A percentile compares a stretch with the other conserved stretches of the same genome.
These are phyloP conservation scores for Carex kokanica DNA, from an alignment of 176 grass and related monocot species.

Conservation along the genomic window DNA sequence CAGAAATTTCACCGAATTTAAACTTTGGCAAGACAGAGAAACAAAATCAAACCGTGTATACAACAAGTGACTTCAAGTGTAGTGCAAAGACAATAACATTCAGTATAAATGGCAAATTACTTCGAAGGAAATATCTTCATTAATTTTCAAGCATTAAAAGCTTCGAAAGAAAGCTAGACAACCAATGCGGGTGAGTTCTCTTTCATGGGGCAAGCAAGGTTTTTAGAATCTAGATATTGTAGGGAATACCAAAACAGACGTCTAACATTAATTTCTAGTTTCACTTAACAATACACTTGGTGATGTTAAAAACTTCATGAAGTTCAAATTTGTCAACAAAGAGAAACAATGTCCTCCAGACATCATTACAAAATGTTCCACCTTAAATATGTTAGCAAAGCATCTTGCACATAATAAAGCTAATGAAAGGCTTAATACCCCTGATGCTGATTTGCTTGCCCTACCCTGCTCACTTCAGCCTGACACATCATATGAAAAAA, in stretches of 20 bases:
- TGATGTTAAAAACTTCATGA: neutral
- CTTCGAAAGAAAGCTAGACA: neutral
- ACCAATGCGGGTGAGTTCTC: neutral
- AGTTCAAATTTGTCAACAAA: constrained; percentile 2
- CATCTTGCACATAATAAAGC: neutral
- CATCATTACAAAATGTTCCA: constrained; percentile 7
- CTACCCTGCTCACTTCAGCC: constrained; percentile 7
- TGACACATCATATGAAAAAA: constrained; percentile 4
- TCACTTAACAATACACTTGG: neutral
- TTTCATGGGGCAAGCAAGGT: neutral
- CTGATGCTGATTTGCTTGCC: neutral
- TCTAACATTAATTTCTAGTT: constrained; percentile 3
- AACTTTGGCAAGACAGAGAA: neutral
- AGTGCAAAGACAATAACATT: neutral
- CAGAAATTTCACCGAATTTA: neutral
- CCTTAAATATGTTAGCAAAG: constrained; percentile 10
- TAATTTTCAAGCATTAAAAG: neutral
- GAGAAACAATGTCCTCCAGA: neutral
- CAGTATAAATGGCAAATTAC: neutral
- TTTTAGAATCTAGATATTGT: neutral
- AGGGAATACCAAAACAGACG: neutral
- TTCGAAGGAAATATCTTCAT: neutral
- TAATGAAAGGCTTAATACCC: neutral
- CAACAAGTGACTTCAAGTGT: neutral
- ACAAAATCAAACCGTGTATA: neutral